These are phyloP conservation scores for Hypoxylon sp. DNA, from an alignment of 2,329 filamentous ascomycete species.

Conservation along the genomic window DNA sequence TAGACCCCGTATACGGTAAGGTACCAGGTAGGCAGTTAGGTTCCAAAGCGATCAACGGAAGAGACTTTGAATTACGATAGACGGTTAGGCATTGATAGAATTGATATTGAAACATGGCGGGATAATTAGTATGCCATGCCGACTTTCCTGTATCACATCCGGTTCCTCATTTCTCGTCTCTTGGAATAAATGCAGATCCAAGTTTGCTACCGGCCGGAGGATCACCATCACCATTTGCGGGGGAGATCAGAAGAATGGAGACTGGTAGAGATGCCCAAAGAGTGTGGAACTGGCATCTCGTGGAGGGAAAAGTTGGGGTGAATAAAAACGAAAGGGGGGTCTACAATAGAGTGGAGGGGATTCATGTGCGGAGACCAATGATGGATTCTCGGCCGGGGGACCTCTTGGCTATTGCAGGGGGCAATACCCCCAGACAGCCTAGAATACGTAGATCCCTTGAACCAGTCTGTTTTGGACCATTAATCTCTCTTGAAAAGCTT, in stretches of 20 bases:
- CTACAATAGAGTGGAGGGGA: conserved; percentile 23
- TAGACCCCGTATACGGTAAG: conserved; percentile 4
- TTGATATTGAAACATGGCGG: conserved; percentile 8
- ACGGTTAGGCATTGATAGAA: conserved; percentile 1
- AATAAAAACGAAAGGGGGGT: conserved; percentile 8
- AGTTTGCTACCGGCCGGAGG: conserved; percentile 6
- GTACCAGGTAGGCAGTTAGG: neutral
- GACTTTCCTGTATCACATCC: conserved; percentile 12
- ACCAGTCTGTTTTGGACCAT: neutral
- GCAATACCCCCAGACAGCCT: conserved; percentile 5
- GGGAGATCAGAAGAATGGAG: conserved; percentile 24
- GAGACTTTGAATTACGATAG: neutral
- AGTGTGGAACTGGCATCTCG: conserved; percentile 9
- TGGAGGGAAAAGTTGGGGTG: conserved; percentile 33
- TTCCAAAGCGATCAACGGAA: neutral
- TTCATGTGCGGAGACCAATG: conserved; percentile 39
- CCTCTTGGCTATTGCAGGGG: conserved; percentile 23
- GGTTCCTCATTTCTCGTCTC: conserved; percentile 16
- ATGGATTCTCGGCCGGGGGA: conserved; percentile 22
- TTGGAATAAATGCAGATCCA: conserved; percentile 2
- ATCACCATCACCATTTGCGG: conserved; percentile 30
- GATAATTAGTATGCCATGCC: conserved; percentile 4
- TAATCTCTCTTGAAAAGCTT: neutral
- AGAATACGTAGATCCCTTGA: neutral
- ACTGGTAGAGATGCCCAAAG: conserved; percentile 11